Evolutionary conservation across 2,329 filamentous ascomycete genomes (phyloP).

Genomic region (Neofusicoccum parvum): DNA sequence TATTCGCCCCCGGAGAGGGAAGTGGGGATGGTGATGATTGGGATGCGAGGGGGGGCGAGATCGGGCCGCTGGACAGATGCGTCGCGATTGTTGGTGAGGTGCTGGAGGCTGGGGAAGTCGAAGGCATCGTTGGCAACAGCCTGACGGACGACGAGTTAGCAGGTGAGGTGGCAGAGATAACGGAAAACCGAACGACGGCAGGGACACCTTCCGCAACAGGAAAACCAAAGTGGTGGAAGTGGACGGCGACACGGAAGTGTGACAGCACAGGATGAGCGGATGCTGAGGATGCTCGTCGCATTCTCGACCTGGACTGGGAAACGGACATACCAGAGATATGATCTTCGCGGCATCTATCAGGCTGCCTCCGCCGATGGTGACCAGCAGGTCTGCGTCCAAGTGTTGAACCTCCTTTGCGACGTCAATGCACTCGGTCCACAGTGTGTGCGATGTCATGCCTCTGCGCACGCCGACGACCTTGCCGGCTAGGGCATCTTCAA

Average conservation of each 20-base stretch:
- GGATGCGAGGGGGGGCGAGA: conserved; percentile 29
- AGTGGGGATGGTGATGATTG: conserved; percentile 46
- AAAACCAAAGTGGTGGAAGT: neutral
- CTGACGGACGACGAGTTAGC: neutral
- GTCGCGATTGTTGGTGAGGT: conserved; percentile 49
- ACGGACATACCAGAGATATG: conserved; percentile 44
- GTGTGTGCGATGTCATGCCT: conserved; percentile 58
- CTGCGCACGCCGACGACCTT: conserved; percentile 49
- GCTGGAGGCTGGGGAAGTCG: conserved; percentile 31
- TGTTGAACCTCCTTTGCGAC: conserved; percentile 46
- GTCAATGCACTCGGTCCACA: conserved; percentile 56
- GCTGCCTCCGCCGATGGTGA: conserved; percentile 59
- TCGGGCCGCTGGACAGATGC: conserved; percentile 6
- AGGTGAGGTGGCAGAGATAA: neutral
- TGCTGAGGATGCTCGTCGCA: neutral
- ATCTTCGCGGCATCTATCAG: conserved; percentile 61
- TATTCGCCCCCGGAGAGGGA: conserved; percentile 48
- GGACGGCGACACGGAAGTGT: neutral
- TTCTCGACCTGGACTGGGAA: neutral
- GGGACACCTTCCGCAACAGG: neutral
- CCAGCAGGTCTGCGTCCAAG: conserved; percentile 50
- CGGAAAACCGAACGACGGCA: neutral
- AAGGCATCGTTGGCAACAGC: neutral
- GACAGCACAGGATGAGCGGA: neutral
- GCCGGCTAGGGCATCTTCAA: conserved; percentile 45